Evolutionary conservation across 345 rosid species (phyloP).

Genomic region (Gossypium thurberi): DNA sequence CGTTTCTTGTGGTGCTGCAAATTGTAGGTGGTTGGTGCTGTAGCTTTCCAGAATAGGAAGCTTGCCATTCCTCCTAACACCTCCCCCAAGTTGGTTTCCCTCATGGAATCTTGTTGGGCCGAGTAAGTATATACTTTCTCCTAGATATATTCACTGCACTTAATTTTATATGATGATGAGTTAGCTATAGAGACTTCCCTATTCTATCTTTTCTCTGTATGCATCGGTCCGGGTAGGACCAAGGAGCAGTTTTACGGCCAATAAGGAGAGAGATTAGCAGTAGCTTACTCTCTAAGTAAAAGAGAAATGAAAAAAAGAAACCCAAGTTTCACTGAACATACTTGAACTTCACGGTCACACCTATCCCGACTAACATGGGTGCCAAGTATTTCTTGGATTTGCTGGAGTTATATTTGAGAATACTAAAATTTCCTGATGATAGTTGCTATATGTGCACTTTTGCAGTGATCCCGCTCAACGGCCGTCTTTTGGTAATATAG

Average conservation of each 20-base stretch:
- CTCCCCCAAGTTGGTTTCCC: constrained; percentile 65
- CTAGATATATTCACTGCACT: neutral
- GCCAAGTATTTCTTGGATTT: neutral
- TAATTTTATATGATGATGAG: neutral
- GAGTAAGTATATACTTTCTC: constrained; percentile 42
- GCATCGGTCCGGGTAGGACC: neutral
- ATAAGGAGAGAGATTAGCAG: too few relatives aligned
- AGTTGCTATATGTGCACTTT: neutral
- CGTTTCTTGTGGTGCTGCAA: neutral
- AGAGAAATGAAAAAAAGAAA: too few relatives aligned
- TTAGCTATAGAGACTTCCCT: neutral
- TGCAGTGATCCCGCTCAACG: constrained; percentile 70
- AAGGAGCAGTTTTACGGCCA: too few relatives aligned
- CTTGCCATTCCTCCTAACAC: constrained; percentile 65
- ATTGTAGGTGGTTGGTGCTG: constrained; percentile 90
- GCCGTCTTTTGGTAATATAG: constrained; percentile 63
- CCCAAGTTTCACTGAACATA: too few relatives aligned
- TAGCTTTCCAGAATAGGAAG: constrained; percentile 91
- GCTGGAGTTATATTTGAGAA: neutral
- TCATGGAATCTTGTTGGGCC: constrained; percentile 96
- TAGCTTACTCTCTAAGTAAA: too few relatives aligned
- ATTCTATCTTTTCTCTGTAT: neutral
- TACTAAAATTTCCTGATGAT: neutral
- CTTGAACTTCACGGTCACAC: too few relatives aligned
- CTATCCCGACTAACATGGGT: neutral